These are phyloP conservation scores for Xeromyces bisporus DNA, from an alignment of 495 filamentous ascomycete species.

Conservation along the genomic window DNA sequence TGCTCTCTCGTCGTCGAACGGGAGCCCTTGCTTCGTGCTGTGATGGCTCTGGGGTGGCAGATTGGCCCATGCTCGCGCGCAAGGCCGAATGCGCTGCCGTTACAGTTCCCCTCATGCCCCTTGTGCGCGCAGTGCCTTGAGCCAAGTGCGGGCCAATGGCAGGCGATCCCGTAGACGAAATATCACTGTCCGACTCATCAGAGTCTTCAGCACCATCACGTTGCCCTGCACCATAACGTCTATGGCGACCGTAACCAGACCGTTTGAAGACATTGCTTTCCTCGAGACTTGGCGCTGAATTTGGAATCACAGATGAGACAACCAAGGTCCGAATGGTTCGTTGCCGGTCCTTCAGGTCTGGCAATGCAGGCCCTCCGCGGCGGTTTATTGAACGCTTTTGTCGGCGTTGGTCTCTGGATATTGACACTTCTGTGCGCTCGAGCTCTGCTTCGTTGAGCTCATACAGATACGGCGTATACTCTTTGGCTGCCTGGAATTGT, in stretches of 20 bases:
- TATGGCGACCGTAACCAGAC: slow-evolving; percentile 36
- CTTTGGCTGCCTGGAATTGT: slow-evolving; percentile 77
- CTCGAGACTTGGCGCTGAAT: slow-evolving; percentile 63
- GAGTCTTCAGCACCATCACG: slow-evolving; percentile 60
- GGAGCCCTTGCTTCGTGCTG: slow-evolving; percentile 55
- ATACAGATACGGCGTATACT: slow-evolving; percentile 83
- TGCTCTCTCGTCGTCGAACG: slow-evolving; percentile 49
- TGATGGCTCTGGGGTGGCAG: slow-evolving; percentile 69
- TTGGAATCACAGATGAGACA: slow-evolving; percentile 80
- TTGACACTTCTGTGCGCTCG: slow-evolving; percentile 77
- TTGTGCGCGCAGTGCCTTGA: slow-evolving; percentile 66
- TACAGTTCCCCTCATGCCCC: slow-evolving; percentile 72
- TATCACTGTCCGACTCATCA: slow-evolving; percentile 75
- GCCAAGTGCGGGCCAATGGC: slow-evolving; percentile 49
- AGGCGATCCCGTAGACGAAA: slow-evolving; percentile 73
- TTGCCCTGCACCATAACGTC: slow-evolving; percentile 28
- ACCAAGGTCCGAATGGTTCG: slow-evolving; percentile 80
- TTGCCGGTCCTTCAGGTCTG: slow-evolving; percentile 88
- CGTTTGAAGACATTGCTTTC: slow-evolving; percentile 75
- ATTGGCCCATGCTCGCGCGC: slow-evolving; percentile 62
- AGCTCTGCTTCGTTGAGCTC: slow-evolving; percentile 84
- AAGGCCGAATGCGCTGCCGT: slow-evolving; percentile 60
- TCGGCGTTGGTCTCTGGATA: slow-evolving; percentile 79
- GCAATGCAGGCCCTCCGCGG: slow-evolving; percentile 81
- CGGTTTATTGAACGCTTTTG: slow-evolving; percentile 92